These are phyloP conservation scores for Mrakia frigida DNA, from an alignment of 768 basidiomycete species.

Conservation along the genomic window DNA sequence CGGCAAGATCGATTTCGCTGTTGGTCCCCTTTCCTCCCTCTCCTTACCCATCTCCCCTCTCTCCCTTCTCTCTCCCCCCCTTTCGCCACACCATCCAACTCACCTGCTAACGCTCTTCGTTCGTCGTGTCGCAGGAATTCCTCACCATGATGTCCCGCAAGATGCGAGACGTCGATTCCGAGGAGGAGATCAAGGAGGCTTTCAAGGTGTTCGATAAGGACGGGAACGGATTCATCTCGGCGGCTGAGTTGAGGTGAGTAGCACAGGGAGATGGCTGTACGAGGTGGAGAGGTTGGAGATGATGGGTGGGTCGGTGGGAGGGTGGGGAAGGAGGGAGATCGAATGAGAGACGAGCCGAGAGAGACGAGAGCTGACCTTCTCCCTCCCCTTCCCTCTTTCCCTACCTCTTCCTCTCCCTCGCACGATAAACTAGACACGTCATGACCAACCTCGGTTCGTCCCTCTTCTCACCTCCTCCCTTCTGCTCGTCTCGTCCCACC, in stretches of 20 bases:
- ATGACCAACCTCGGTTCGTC: slow-evolving; percentile 68
- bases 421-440: slow-evolving; percentile 52
- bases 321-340: not conserved
- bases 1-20: slow-evolving; percentile 78
- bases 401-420: not conserved
- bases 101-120: too few relatives aligned
- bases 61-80: not conserved
- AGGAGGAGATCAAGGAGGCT: slow-evolving; percentile 93
- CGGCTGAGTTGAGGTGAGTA: slow-evolving; percentile 59
- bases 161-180: slow-evolving; percentile 85
- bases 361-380: not conserved
- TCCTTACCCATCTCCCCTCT: not conserved
- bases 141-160: slow-evolving; percentile 52
- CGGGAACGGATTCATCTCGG: slow-evolving; percentile 81
- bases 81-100: too few relatives aligned
- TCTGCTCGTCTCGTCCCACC: not conserved
- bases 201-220: slow-evolving; percentile 98
- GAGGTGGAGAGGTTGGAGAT: too few relatives aligned
- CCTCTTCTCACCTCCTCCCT: not conserved
- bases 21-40: not conserved
- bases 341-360: not conserved
- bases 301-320: not conserved
- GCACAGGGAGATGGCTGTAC: too few relatives aligned
- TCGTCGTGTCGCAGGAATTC: slow-evolving; percentile 15
- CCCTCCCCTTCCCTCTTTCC: too few relatives aligned